Evolutionary conservation across 1,284 basidiomycete species (phyloP), one percentile per base, ranked within the genome.

Genomic region (Exsudoporus floridanus): DNA sequence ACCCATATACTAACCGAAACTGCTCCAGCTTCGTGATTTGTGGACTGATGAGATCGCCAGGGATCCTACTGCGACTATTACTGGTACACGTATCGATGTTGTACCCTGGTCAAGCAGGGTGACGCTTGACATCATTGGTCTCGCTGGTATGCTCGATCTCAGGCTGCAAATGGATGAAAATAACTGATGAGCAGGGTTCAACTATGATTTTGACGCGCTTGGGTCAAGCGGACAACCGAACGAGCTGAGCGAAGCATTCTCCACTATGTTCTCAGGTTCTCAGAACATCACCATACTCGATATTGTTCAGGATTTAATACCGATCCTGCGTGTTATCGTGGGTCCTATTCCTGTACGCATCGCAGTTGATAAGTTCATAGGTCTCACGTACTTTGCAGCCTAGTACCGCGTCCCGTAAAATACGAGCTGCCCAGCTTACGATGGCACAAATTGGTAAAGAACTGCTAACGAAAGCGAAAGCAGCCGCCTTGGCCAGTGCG

Each of bases 91-190:
- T 4, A 62, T 81, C 25, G 80, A 90, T 52, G 74, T 81, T 3
- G 67, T 84, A 5, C 66, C 75, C 0, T 83, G 80, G 74, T 65
- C 88, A 12, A 80, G 74, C 40, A 76, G 75, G 49, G 73, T 76
- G 52, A 88, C 87, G 0, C 70, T 89, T 33, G 86, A 90, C 59
- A 74, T 88, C 23, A 88, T 90, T 50, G 86, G 86, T 9, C 70
- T 81, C 13, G 82, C 86, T 23, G 86, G 85, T 78, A 55, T 13
- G 60, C 53, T 18, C 7, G 1, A 19, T 36, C 25, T 19, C 16
- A 14, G 13, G 37, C 21, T 23, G 18, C 9, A 25, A 25, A 16
- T 8, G 19, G 25, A 45, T 6, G 21, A 2, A 42, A 23, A 7
- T 43, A 3, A 5, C 31, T 48, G 7, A 31, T 13, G 2, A 9